These are phyloP conservation scores for Gorgonomyces haynaldii DNA, from an alignment of 192 early-diverging fungal genomes.

Conservation along the genomic window DNA sequence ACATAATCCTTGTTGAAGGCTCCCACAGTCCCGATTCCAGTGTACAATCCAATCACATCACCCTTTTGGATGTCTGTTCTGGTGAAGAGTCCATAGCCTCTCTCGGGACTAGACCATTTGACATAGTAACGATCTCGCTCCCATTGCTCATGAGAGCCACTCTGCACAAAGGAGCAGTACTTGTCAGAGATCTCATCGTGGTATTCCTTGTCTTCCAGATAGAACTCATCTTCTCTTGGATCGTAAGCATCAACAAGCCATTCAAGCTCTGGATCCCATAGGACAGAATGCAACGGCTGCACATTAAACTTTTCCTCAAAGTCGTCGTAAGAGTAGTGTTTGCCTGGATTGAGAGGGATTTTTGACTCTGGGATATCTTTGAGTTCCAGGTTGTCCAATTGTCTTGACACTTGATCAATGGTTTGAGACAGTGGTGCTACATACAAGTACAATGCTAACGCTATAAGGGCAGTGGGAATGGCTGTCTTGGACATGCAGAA, in stretches of 20 bases:
- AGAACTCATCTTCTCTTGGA: not conserved
- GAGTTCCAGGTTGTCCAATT: too few species aligned
- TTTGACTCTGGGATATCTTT: too few species aligned
- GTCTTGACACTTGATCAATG: too few species aligned
- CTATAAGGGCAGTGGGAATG: too few species aligned
- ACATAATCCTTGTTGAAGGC: not conserved
- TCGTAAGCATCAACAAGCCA: not conserved
- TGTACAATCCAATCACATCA: conserved; percentile 4
- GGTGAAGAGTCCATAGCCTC: conserved; percentile 6
- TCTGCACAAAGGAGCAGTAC: too few species aligned
- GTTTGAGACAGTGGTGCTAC: too few species aligned
- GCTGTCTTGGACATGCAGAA: too few species aligned
- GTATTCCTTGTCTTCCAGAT: not conserved
- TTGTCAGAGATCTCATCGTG: too few species aligned
- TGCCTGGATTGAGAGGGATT: not conserved
- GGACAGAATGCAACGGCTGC: not conserved
- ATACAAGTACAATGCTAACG: too few species aligned
- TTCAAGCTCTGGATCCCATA: not conserved
- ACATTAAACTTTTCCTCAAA: not conserved
- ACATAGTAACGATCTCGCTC: not conserved
- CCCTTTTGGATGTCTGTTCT: not conserved
- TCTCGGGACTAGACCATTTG: conserved; percentile 7
- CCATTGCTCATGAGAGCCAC: too few species aligned
- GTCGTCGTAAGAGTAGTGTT: not conserved
- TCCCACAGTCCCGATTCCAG: not conserved